phyloP scores from a whole-genome alignment of 306 rosid genomes.

The Mimosa pudica region DNA sequence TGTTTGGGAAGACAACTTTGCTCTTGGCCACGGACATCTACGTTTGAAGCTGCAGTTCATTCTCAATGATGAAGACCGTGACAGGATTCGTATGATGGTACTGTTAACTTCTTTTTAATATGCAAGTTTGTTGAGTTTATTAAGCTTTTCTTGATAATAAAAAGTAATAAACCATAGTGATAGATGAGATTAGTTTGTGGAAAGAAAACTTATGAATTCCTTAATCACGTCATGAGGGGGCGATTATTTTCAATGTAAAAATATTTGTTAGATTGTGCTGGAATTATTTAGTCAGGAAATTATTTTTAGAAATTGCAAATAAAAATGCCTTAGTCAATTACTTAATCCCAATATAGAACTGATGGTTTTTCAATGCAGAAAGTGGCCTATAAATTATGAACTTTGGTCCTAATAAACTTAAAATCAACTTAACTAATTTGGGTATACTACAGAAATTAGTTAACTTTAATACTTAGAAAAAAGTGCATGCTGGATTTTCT shows the following conservation, averaged over 20 bases:
- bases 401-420: too few species aligned
- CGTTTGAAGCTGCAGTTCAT: constrained; percentile 75
- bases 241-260: not conserved
- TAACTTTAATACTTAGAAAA: too few species aligned
- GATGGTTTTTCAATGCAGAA: constrained; percentile 12
- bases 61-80: constrained; percentile 79
- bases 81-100: constrained; percentile 75
- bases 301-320: not conserved
- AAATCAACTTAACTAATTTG: too few species aligned
- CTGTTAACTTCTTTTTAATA: constrained; percentile 12
- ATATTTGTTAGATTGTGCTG: constrained; percentile 13
- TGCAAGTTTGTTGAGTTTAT: not conserved
- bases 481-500: too few species aligned
- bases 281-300: constrained; percentile 18
- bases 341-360: not conserved
- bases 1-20: constrained; percentile 72
- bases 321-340: constrained; percentile 11
- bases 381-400: not conserved
- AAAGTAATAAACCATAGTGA: not conserved
- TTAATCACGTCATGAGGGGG: not conserved
- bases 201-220: not conserved
- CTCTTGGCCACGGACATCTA: constrained; percentile 71
- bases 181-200: not conserved
- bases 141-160: not conserved
- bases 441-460: too few species aligned